Evolutionary conservation across 2,329 filamentous ascomycete genomes (phyloP).

Genomic region (Fusarium neocosmosporiellum): DNA sequence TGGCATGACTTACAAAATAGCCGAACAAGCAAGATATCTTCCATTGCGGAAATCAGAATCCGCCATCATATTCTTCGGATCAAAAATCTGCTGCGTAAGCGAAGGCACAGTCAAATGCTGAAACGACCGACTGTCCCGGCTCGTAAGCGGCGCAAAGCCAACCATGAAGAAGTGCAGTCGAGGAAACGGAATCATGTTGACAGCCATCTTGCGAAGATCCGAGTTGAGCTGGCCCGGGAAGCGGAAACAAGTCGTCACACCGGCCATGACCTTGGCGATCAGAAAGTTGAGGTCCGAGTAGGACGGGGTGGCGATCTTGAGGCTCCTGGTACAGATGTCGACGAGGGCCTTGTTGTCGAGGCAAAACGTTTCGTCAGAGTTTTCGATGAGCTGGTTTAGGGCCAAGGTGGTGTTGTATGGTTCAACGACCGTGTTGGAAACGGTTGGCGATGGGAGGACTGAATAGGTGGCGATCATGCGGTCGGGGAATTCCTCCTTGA

Average conservation of each 20-base stretch:
- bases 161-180: conserved; percentile 99
- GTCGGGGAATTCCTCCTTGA: conserved; percentile 99
- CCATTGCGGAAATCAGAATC: conserved; percentile 99
- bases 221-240: conserved; percentile 99
- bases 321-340: conserved; percentile 99
- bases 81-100: conserved; percentile 99
- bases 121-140: conserved; percentile 86
- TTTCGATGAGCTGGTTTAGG: conserved; percentile 98
- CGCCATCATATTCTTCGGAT: conserved; percentile 99
- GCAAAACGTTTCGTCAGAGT: conserved; percentile 99
- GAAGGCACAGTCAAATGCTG: conserved; percentile 96
- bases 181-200: conserved; percentile 99
- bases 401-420: conserved; percentile 99
- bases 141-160: conserved; percentile 97
- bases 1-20: conserved; percentile 82
- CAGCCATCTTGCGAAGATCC: conserved; percentile 97
- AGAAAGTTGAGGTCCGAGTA: conserved; percentile 99
- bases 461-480: conserved; percentile 99
- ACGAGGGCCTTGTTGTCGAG: conserved; percentile 99
- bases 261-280: conserved; percentile 99
- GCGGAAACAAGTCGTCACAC: conserved; percentile 97
- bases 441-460: conserved; percentile 97
- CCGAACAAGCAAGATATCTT: conserved; percentile 98
- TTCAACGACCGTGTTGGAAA: conserved; percentile 99
- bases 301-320: conserved; percentile 98